These are phyloP conservation scores for Amorphotheca resinae DNA, from an alignment of 495 filamentous ascomycete species.

Conservation along the genomic window DNA sequence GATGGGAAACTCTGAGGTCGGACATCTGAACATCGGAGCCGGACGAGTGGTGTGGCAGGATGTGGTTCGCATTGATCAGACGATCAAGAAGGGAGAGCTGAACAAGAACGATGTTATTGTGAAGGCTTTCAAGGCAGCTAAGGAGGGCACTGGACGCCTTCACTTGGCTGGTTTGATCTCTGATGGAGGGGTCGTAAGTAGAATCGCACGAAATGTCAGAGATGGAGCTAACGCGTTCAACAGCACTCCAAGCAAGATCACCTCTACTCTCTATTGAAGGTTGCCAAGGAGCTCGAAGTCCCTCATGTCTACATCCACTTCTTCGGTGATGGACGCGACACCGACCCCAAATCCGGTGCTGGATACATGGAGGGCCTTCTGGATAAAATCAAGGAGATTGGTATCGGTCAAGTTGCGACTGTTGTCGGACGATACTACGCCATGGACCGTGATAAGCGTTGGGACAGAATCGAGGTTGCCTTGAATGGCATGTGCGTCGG, in stretches of 20 bases:
- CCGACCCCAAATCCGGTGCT: conserved; percentile 82
- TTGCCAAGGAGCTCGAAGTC: conserved; percentile 77
- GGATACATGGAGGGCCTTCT: conserved; percentile 80
- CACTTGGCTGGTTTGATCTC: conserved; percentile 85
- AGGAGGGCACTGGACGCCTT: conserved; percentile 79
- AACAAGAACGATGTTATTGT: conserved; percentile 65
- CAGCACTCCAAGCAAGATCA: conserved; percentile 89
- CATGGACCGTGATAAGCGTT: conserved; percentile 99
- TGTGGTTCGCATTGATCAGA: conserved; percentile 93
- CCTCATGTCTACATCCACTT: conserved; percentile 96
- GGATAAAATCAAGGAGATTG: conserved; percentile 66
- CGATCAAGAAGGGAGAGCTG: conserved; percentile 79
- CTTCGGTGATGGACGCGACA: conserved; percentile 96
- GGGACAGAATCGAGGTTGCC: conserved; percentile 86
- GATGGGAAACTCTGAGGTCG: conserved; percentile 98
- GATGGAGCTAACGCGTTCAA: conserved; percentile 7
- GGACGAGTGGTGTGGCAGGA: conserved; percentile 98
- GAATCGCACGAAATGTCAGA: not conserved
- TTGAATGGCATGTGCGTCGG: conserved; percentile 76
- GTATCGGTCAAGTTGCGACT: conserved; percentile 78
- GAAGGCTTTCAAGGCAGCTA: conserved; percentile 66
- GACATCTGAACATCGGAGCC: conserved; percentile 96
- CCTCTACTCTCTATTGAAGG: conserved; percentile 70
- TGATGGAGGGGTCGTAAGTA: conserved; percentile 75
- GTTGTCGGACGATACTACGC: conserved; percentile 93